phyloP scores from a whole-genome alignment of 352 stramenopile species.

The Peronospora tabacina region DNA sequence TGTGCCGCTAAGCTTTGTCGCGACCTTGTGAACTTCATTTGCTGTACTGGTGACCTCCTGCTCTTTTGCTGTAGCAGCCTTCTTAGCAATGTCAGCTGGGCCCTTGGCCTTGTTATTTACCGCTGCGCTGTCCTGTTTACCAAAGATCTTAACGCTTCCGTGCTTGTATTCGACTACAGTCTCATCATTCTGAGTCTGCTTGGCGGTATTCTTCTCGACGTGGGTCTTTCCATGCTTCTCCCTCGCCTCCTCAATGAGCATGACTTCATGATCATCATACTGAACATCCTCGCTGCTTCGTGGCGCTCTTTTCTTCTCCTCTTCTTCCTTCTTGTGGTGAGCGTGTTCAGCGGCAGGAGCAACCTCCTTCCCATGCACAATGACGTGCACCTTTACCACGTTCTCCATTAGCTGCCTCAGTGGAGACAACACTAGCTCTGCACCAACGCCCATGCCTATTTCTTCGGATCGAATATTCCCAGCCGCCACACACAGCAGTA shows the following conservation, averaged over 20 bases:
- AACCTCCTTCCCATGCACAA: constrained; percentile 14
- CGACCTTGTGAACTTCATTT: constrained; percentile 39
- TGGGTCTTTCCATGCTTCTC: constrained; percentile 16
- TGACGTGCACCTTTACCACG: constrained; percentile 25
- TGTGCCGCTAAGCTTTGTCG: constrained; percentile 47
- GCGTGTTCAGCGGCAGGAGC: constrained; percentile 11
- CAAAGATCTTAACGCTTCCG: constrained; percentile 39
- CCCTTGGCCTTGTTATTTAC: constrained; percentile 8
- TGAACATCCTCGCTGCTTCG: constrained; percentile 24
- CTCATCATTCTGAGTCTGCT: constrained; percentile 27
- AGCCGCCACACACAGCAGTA: constrained; percentile 32
- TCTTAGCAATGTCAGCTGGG: constrained; percentile 11
- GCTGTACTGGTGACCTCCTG: constrained; percentile 24
- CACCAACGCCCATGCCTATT: constrained; percentile 12
- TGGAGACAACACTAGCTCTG: constrained; percentile 10
- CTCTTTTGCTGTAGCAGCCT: constrained; percentile 9
- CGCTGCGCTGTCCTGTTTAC: constrained; percentile 6
- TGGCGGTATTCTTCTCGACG: constrained; percentile 12
- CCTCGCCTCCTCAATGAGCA: constrained; percentile 25
- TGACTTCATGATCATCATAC: constrained; percentile 31
- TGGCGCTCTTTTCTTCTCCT: background rate
- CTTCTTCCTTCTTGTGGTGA: constrained; percentile 19
- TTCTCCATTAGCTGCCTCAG: constrained; percentile 21
- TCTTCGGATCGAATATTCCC: constrained; percentile 21
- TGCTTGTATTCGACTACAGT: constrained; percentile 45